Evolutionary conservation across 257 asterid species (phyloP).

Genomic region (Anisodus acutangulus): DNA sequence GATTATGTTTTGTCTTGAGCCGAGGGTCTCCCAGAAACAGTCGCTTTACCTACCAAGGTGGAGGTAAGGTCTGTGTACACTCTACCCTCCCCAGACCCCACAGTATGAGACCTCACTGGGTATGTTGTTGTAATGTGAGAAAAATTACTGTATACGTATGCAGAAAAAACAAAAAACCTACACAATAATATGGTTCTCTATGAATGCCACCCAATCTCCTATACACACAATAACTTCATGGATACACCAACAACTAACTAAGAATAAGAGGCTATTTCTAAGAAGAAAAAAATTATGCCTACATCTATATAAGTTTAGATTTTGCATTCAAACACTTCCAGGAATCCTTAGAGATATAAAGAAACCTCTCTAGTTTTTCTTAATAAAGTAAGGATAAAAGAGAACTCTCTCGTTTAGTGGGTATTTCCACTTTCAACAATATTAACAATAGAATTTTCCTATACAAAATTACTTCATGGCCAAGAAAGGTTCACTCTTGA

Average conservation of each 20-base stretch:
- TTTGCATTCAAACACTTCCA: not conserved
- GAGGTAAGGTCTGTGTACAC: too few relatives aligned
- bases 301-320: not conserved
- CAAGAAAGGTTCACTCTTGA: not conserved
- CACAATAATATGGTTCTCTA: conserved; percentile 10
- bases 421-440: conserved; percentile 7
- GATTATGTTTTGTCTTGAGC: too few relatives aligned
- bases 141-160: not conserved
- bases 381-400: too few relatives aligned
- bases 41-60: too few relatives aligned
- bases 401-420: not conserved
- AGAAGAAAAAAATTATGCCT: not conserved
- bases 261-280: not conserved
- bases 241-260: not conserved
- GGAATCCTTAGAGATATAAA: not conserved
- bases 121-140: not conserved
- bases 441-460: not conserved
- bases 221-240: not conserved
- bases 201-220: not conserved
- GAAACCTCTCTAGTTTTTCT: not conserved
- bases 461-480: not conserved
- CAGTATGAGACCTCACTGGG: too few relatives aligned
- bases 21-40: too few relatives aligned
- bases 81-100: too few relatives aligned
- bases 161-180: not conserved